phyloP scores from a whole-genome alignment of 805 yeast genomes.

The Metschnikowia noctiluminum region DNA sequence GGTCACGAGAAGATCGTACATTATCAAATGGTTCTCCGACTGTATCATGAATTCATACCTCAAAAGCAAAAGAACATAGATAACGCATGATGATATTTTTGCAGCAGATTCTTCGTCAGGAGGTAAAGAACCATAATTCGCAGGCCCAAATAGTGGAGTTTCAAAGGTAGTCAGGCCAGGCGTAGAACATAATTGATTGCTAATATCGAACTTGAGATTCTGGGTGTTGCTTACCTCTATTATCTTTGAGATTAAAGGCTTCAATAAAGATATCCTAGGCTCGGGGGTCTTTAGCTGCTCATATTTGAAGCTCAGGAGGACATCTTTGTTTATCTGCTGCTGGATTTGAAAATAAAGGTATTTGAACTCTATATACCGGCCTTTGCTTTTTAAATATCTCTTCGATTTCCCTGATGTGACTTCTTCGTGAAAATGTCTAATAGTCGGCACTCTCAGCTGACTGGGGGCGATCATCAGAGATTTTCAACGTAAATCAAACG shows the following conservation, averaged over 20 bases:
- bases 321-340: constrained; percentile 39
- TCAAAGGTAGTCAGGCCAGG: constrained; percentile 6
- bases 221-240: constrained; percentile 38
- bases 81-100: constrained; percentile 23
- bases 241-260: constrained; percentile 43
- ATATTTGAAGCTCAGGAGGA: constrained; percentile 44
- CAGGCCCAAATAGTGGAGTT: constrained; percentile 21
- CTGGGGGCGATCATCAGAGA: neutral
- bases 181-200: constrained; percentile 11
- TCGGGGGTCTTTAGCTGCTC: constrained; percentile 53
- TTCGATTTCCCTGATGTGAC: constrained; percentile 3
- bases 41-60: constrained; percentile 40
- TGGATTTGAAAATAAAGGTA: constrained; percentile 39
- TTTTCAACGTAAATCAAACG: too few relatives aligned
- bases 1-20: constrained; percentile 38
- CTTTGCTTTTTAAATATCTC: constrained; percentile 14
- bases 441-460: neutral
- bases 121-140: constrained; percentile 12
- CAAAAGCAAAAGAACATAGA: constrained; percentile 33
- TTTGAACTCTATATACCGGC: constrained; percentile 33
- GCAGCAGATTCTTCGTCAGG: constrained; percentile 14
- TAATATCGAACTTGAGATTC: constrained; percentile 31
- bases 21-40: constrained; percentile 35
- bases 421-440: constrained; percentile 5
- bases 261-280: constrained; percentile 42